Evolutionary conservation across 352 stramenopile species (phyloP).

Genomic region (Globisporangium iwayamae): DNA sequence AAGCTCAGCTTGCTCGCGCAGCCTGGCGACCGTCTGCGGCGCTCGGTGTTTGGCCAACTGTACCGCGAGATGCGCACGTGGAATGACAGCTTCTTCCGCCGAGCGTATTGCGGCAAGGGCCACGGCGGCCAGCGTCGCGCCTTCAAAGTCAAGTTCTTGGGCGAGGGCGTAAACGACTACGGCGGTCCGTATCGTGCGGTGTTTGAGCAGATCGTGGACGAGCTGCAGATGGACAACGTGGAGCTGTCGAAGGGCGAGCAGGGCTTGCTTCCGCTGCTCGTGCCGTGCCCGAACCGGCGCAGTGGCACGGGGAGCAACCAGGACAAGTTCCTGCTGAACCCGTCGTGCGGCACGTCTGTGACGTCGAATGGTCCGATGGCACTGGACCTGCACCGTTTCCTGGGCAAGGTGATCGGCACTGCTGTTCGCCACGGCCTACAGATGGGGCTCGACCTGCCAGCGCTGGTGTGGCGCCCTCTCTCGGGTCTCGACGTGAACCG

Average conservation of each 20-base stretch:
- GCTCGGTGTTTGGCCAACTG: slow-evolving; percentile 97
- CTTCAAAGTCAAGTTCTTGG: slow-evolving; percentile 99
- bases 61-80: slow-evolving; percentile 95
- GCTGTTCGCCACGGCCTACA: slow-evolving; percentile 94
- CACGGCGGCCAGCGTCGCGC: slow-evolving; percentile 96
- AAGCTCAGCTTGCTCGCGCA: slow-evolving; percentile 88
- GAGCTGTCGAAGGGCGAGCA: slow-evolving; percentile 84
- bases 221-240: slow-evolving; percentile 92
- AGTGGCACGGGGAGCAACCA: slow-evolving; percentile 87
- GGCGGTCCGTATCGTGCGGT: slow-evolving; percentile 97
- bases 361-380: slow-evolving; percentile 86
- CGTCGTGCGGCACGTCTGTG: slow-evolving; percentile 74
- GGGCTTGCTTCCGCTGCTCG: slow-evolving; percentile 81
- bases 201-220: slow-evolving; percentile 96
- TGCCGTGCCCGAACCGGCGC: slow-evolving; percentile 87
- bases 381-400: slow-evolving; percentile 92
- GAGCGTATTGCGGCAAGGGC: slow-evolving; percentile 96
- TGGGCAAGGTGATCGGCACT: slow-evolving; percentile 96
- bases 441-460: slow-evolving; percentile 90
- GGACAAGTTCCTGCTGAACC: slow-evolving; percentile 91
- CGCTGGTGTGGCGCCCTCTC: slow-evolving; percentile 85
- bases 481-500: slow-evolving; percentile 71
- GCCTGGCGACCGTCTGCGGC: slow-evolving; percentile 78
- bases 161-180: slow-evolving; percentile 99
- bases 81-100: slow-evolving; percentile 92